Percentiles rank a stretch among this genome's conserved stretches.
These are phyloP conservation scores for Cichorium intybus DNA, from an alignment of 140 eudicot species.

Conservation along the genomic window DNA sequence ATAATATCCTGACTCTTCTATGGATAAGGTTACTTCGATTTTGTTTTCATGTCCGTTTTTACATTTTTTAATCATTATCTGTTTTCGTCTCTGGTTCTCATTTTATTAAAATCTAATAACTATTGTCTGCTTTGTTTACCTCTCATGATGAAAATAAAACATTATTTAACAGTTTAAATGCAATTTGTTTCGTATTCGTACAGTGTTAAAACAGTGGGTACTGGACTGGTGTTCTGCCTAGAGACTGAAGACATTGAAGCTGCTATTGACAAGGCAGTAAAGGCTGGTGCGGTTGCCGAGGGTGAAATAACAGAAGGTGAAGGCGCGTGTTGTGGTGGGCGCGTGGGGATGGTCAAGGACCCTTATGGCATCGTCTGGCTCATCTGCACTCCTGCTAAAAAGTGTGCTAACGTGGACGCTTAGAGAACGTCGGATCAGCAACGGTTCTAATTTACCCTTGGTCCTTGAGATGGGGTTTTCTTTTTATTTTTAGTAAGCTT, in stretches of 20 bases:
- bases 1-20: background rate
- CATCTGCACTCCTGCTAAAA: conserved; percentile 53
- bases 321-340: conserved; percentile 56
- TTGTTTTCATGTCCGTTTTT: background rate
- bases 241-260: conserved; percentile 75
- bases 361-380: conserved; percentile 74
- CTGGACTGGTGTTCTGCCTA: conserved; percentile 45
- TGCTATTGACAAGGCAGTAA: conserved; percentile 57
- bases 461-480: conserved; percentile 5
- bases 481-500: conserved; percentile 13
- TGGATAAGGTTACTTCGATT: background rate
- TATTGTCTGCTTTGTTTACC: background rate
- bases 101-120: background rate
- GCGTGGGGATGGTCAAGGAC: conserved; percentile 70
- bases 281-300: conserved; percentile 65
- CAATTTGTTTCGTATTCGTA: background rate
- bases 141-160: background rate
- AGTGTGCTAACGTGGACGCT: conserved; percentile 49
- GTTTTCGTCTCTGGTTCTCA: background rate
- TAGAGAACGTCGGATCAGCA: conserved; percentile 34
- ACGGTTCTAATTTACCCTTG: background rate
- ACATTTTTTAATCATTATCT: background rate
- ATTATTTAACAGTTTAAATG: background rate
- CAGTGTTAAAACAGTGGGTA: conserved; percentile 46
- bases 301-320: conserved; percentile 53